phyloP scores from a whole-genome alignment of 2,329 filamentous ascomycete species.

The Nannizziopsis barbatae region DNA sequence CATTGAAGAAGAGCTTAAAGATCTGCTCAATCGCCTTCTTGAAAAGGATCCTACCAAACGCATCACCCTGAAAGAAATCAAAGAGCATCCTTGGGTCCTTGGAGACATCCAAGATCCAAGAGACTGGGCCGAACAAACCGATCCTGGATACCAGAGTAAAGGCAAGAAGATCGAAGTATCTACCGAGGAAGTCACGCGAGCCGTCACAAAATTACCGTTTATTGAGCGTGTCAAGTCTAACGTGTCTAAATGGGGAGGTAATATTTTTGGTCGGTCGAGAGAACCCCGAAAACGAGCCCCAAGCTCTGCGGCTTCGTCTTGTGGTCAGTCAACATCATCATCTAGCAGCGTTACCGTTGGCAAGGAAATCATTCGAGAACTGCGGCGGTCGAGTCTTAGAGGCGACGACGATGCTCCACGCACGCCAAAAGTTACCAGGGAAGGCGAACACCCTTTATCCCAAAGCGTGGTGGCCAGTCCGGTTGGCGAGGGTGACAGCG shows the following conservation, averaged over 20 bases:
- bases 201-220: constrained; percentile 80
- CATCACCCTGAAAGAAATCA: constrained; percentile 83
- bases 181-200: constrained; percentile 75
- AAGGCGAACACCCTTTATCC: constrained; percentile 60
- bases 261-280: constrained; percentile 37
- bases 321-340: constrained; percentile 43
- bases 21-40: constrained; percentile 68
- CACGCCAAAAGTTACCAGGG: constrained; percentile 39
- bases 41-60: constrained; percentile 81
- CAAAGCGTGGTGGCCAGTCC: constrained; percentile 64
- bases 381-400: constrained; percentile 46
- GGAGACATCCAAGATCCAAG: constrained; percentile 62
- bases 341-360: constrained; percentile 46
- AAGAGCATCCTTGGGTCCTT: constrained; percentile 85
- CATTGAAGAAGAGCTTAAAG: constrained; percentile 65
- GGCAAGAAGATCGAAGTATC: constrained; percentile 87
- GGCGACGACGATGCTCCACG: constrained; percentile 45
- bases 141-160: constrained; percentile 64
- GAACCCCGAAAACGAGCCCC: constrained; percentile 42
- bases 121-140: constrained; percentile 87
- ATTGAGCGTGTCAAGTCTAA: constrained; percentile 74
- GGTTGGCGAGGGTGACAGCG: constrained; percentile 33
- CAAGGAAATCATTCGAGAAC: constrained; percentile 39
- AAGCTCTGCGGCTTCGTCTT: constrained; percentile 45
- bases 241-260: constrained; percentile 55